Base-by-base conservation (phyloP, 306 rosid species). In the Lathyrus aphaca region DNA sequence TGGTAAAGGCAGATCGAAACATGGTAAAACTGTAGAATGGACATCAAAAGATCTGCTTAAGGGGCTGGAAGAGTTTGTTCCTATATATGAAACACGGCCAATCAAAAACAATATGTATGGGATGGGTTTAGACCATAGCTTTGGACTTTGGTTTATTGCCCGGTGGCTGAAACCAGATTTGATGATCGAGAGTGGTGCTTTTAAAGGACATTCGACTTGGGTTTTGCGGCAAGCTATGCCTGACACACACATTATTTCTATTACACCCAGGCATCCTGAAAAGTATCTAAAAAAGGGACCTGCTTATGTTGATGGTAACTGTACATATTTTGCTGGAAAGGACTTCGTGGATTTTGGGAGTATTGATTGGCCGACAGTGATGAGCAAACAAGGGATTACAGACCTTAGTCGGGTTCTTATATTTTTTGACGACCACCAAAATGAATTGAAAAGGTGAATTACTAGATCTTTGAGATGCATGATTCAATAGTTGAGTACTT, bases 1-100 rank as follows among this genome's bases (percentile, higher is more conserved):
- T 87, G 95, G 83, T 81, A 87, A 95, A 95, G 99, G 99, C 99
- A 95, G 97, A 91, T 79, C 97, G 96, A 95, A 89, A 95, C 97
- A 86, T 42, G 97, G 96, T 72, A 89, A 86, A 85, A 86, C 86
- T 17, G 99, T 91, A 56, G 97, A 87, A 57, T 95, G 97, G 99
- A 89, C 96, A 14, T 64, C 96, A 10, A 95, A 95, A 85, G 99
- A 95, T 81, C 81, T 95, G 78, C 81, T 87, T 45, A 91, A 86
- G 82, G 96, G 80, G 19, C 70, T 95, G 80, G 97, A 86, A 86
- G 95, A 84, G 85, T 95, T 95, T 74, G 87, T 91, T 46, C 92
- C 97, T 1, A 87, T 95, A 76, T 95, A 95, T 9, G 97, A 89
- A 74, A 87, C 95, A 16, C 82, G 97, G 54, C 99, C 99, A 23